Base-by-base conservation (phyloP, 164 flowering plant genomes). In the Berberis vulgaris region DNA sequence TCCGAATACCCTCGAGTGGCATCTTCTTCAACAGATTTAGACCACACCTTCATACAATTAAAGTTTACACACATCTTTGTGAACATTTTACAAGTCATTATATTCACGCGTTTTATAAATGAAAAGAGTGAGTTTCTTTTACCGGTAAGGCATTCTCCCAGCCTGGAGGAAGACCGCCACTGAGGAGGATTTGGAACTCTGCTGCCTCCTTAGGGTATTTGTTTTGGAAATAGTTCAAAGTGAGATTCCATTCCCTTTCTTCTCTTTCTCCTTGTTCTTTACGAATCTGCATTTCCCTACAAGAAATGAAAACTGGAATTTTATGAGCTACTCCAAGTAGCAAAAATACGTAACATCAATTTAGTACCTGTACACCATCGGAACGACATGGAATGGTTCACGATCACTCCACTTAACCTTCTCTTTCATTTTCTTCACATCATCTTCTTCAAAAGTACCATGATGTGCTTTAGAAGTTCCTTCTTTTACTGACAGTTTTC, bases 61-160 rank as follows among this genome's bases (percentile, higher is more conserved):
- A 26, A 26, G 26, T 26, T 26, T 26, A 26, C 26, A 26, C 26
- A 26, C 26, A 26, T 26, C 26, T 26, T 26, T 26, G 26, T 26
- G 26, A 26, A 26, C 26, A 26, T 26, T 26, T 26, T 26, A 26
- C 26, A 26, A 26, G 26, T 26, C 26, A 26, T 26, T 26, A 26
- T 26, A 26, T 26, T 26, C 26, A 26, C 26, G 26, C 26, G 26
- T 26, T 26, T 26, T 26, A 26, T 26, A 26, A 26, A 26, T 26
- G 26, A 26, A 26, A 26, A 26, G 26, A 26, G 26, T 26, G 26
- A 41, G 3, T 13, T 5, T 41, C 42, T 46, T 47, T 69, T 72
- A 82, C 84, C 77, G 85, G 85, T n/a, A 78, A 65, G 9, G 84
- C 65, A 41, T 45, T 68, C 65, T 85, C 85, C 87, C 87, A 83